Evolutionary conservation across 2,329 filamentous ascomycete species (phyloP).

Genomic region (Diaporthe vaccinii): DNA sequence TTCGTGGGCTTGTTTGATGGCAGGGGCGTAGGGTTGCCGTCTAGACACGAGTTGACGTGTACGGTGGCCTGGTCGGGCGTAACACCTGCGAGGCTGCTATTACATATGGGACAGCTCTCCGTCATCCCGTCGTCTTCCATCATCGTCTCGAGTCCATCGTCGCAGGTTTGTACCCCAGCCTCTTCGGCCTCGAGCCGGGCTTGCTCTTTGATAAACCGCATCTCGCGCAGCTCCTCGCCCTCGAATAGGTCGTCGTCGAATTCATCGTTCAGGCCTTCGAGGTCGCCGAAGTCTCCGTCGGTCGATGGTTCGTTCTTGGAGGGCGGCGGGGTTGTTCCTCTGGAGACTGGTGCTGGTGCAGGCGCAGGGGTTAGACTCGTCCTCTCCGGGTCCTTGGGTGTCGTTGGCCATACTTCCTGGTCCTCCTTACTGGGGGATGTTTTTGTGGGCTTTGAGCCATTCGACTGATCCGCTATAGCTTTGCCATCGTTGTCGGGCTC

Average conservation of each 20-base stretch:
- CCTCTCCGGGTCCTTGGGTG: conserved; percentile 37
- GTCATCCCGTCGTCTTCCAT: conserved; percentile 50
- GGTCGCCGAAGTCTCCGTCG: conserved; percentile 52
- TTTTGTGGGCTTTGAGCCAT: not conserved
- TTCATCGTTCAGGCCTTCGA: conserved; percentile 68
- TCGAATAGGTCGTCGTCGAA: conserved; percentile 64
- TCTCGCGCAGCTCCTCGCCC: conserved; percentile 76
- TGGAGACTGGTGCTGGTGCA: conserved; percentile 25
- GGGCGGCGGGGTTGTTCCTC: conserved; percentile 5
- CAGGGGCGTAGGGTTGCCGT: conserved; percentile 79
- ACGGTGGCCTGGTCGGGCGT: conserved; percentile 77
- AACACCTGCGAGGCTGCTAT: conserved; percentile 70
- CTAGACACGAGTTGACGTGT: conserved; percentile 94
- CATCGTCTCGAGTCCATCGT: conserved; percentile 50
- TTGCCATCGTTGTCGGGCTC: conserved; percentile 49
- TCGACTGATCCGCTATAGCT: not conserved
- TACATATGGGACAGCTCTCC: conserved; percentile 82
- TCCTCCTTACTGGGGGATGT: conserved; percentile 12
- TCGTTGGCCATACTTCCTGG: conserved; percentile 38
- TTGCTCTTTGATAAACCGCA: conserved; percentile 83
- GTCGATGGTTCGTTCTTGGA: conserved; percentile 40
- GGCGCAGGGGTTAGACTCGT: conserved; percentile 37
- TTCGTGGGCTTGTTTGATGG: conserved; percentile 47
- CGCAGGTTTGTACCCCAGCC: conserved; percentile 55
- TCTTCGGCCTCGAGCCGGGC: conserved; percentile 74